Evolutionary conservation across 2,329 filamentous ascomycete genomes (phyloP).

Genomic region (Aurifilum marmelostoma): DNA sequence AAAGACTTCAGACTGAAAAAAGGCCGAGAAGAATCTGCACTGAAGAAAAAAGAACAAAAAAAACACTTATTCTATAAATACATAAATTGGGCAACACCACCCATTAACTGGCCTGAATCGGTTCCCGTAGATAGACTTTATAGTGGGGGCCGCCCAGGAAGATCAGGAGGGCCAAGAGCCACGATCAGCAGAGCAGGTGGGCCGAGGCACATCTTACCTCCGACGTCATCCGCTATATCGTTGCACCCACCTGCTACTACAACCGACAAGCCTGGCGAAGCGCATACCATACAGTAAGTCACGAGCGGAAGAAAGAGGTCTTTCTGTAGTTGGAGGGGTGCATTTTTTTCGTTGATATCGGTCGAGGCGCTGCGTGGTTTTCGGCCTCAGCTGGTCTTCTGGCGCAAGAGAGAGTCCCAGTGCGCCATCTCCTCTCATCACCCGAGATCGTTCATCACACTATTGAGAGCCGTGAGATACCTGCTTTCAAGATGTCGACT

Average conservation of each 20-base stretch:
- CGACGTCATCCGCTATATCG: neutral
- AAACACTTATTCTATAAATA: no score
- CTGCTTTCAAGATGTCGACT: constrained; percentile 3
- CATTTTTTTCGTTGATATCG: neutral
- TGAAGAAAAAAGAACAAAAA: no score
- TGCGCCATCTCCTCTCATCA: neutral
- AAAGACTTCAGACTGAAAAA: no score
- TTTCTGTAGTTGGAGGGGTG: neutral
- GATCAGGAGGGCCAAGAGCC: no score
- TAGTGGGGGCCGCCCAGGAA: neutral
- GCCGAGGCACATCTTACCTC: neutral
- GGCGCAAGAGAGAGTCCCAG: neutral
- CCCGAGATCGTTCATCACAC: neutral
- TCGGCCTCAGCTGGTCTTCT: neutral
- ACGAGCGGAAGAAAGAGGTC: neutral
- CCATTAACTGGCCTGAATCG: neutral
- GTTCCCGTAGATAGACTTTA: neutral
- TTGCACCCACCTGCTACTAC: neutral
- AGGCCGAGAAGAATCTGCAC: no score
- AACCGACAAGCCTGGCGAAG: neutral
- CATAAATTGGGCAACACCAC: no score
- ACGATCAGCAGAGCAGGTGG: neutral
- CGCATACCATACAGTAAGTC: neutral
- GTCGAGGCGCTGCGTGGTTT: neutral
- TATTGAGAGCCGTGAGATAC: neutral